Evolutionary conservation across 2,329 filamentous ascomycete genomes (phyloP), one percentile per base, ranked within the genome.

Genomic region (Stagonosporopsis chrysanthemi): DNA sequence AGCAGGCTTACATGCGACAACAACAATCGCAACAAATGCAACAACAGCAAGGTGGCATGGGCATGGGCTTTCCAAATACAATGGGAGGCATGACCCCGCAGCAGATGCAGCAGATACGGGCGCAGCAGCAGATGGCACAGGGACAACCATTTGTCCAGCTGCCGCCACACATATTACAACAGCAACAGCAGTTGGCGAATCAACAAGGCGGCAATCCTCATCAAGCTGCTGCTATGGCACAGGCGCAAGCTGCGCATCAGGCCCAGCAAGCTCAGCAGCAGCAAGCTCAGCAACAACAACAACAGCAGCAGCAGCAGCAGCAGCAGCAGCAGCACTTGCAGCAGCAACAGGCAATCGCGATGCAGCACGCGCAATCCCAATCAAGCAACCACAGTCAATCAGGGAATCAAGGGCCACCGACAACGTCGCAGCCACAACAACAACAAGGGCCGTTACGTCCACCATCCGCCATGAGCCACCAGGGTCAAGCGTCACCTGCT

Each of bases 11-110:
- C 63, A 78, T 85, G 58, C 81, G 67, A 17, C 70, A 71, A 39
- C 74, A 75, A 42, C 84, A 87, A 62, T 84, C 86, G 60, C 82
- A 86, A 53, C 76, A 83, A 36, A 71, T 75, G 72, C 74, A 78
- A 41, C 84, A 87, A 47, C 84, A 87, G 60, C 74, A 82, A 29
- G 66, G 64, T 49, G 80, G 82, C 44, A 84, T 88, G 77, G 78
- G 79, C 17, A 81, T 80, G 60, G 78, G 79, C 17, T 83, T 85
- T 66, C 83, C 79, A 33, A 84, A 88, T 71, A 81, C 79, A 3
- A 83, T 87, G 73, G 81, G 65, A 74, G 66, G 78, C 57, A 81
- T 86, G 70, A 84, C 75, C 23, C 67, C 65, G 39, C 71, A 74
- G 36, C 72, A 75, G 53, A 64, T 74, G 48, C 73, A 75, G 29